Conservation (phyloP, 768 basidiomycete genomes). For the Termitomyces sp. region DNA sequence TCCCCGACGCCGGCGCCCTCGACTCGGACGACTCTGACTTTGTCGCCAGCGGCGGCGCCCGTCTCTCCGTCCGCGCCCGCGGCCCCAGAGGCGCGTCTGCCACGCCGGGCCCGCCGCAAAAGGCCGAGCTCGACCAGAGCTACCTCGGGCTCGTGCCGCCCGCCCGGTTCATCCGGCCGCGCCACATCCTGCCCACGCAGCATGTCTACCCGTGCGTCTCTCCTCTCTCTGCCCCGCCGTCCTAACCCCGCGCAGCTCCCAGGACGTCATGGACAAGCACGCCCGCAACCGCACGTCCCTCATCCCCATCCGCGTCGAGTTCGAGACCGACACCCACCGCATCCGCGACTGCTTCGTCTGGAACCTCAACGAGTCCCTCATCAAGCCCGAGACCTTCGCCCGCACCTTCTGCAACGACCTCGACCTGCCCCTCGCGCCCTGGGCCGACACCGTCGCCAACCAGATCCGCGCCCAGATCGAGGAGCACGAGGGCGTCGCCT, state of each 20-base stretch:
- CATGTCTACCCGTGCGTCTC: slow-evolving; percentile 73
- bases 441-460: slow-evolving; percentile 75
- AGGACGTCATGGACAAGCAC: slow-evolving; percentile 58
- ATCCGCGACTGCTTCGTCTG: slow-evolving; percentile 95
- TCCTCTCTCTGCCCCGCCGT: background rate
- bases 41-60: slow-evolving; percentile 55
- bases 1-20: slow-evolving; percentile 73
- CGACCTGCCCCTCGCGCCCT: slow-evolving; percentile 60
- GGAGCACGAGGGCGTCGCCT: slow-evolving; percentile 79
- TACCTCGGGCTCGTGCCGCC: slow-evolving; percentile 88
- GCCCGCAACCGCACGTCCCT: slow-evolving; percentile 50
- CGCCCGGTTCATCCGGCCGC: slow-evolving; percentile 64
- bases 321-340: slow-evolving; percentile 88
- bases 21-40: slow-evolving; percentile 87
- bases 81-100: slow-evolving; percentile 34
- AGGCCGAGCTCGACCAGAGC: slow-evolving; percentile 74
- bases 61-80: slow-evolving; percentile 48
- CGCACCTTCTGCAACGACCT: slow-evolving; percentile 84
- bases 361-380: slow-evolving; percentile 86
- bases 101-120: slow-evolving; percentile 38
- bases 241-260: slow-evolving; percentile 36
- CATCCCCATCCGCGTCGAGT: slow-evolving; percentile 91
- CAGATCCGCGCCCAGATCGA: slow-evolving; percentile 91
- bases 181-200: slow-evolving; percentile 48
- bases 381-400: slow-evolving; percentile 84